Evolutionary conservation across 2,329 filamentous ascomycete genomes (phyloP), one percentile per base, ranked within the genome.

Genomic region (Trichoderma sp.): DNA sequence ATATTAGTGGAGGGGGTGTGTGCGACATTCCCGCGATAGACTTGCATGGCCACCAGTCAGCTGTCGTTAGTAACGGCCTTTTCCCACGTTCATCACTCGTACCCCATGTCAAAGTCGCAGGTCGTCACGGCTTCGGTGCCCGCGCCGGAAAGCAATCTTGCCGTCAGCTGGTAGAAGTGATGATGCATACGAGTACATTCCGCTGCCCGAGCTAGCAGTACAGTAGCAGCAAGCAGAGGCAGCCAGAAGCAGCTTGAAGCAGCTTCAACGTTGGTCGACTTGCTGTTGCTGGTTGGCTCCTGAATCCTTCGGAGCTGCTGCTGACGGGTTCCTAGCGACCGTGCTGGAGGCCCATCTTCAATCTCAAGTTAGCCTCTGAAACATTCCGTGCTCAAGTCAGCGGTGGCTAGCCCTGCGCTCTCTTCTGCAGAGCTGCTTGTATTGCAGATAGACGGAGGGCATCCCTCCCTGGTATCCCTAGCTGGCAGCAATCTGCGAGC

Each of bases 351-450:
- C 28, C 56, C 57, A n/a, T n/a, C 43, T 21, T 58, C 61, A 53
- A 53, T 36, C 51, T 58, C 34, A 67, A 24, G 51, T 57, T 60
- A 47, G 26, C 15, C 56, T 57, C 70, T 71, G 70, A 71, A 71
- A 71, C 70, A 71, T 61, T 63, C 70, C 32, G 63, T 71, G 70
- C 62, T 71, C 69, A 71, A 53, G 61, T 47, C 69, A 71, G 51
- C 69, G 39, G 69, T 71, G 69, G 51, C 57, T 70, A 51, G 51
- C 61, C 47, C 30, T 51, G 32, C 30, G 7, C 64, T 34, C 64
- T 34, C 32, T 14, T 36, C 36, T 43, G 36, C 24, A 32, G 60
- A 28, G 57, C 28, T 12, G 43, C 26, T 21, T 21, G 30, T 68
- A 68, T 68, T 32, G 15, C 34, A 69, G 56, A 30, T 62, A 26